Evolutionary conservation across 1,284 basidiomycete species (phyloP), one percentile per base, ranked within the genome.

Genomic region (Anthracocystis walkeri): DNA sequence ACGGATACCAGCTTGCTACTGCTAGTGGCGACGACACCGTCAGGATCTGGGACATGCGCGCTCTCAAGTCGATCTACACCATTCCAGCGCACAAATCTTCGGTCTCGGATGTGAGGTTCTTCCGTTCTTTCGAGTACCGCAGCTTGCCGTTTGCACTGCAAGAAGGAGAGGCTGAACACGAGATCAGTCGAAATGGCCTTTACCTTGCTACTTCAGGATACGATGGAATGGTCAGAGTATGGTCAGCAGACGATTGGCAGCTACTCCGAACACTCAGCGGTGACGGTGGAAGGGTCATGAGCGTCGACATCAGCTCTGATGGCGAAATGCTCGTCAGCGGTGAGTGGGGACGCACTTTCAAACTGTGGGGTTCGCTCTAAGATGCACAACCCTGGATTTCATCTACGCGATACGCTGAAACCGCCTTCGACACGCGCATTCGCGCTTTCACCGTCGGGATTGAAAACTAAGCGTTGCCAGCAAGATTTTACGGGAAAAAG

Each of bases 211-310:
- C 93, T 66, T 89, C 93, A 1, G 96, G 96, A 1, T 99, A 98
- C 85, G 97, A 99, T 84, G 94, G 94, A 1, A 90, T 92, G 65
- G 94, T 99, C 75, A 94, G 97, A 84, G 84, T 99, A 50, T 99
- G 97, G 97, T 94, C 92, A 76, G 94, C 96, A 27, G 97, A 99
- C 85, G 97, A 99, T 84, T 99, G 97, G 96, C 93, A 94, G 81
- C 87, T 96, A 38, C 88, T 97, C 50, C 89, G 91, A 69, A 92
- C 92, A 51, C 88, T 99, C 68, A 91, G 93, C 35, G 95, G 94
- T 16, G 96, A 98, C 84, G 92, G 93, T 7, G 95, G 95, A 38
- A 98, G 98, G 86, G 95, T 98, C 65, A 99, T 99, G 97, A 94
- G 93, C 38, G 94, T 96, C 33, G 97, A 99, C 85, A 88, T 98